phyloP scores from a whole-genome alignment of 129 eudicot species.

The Sambucus nigra region DNA sequence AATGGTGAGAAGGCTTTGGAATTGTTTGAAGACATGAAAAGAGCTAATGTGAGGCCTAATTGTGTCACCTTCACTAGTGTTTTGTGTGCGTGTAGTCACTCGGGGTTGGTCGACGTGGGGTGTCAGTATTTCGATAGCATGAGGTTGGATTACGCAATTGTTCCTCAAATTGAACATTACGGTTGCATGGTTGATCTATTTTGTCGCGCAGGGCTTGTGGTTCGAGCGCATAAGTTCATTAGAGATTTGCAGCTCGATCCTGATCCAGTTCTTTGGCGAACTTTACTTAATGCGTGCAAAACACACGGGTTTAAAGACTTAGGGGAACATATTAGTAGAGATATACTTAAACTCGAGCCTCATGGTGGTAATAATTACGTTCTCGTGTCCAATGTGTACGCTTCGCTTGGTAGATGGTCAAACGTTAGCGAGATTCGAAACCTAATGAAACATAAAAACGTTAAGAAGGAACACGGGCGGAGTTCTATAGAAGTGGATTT shows the following conservation, averaged over 20 bases:
- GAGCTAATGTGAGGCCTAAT: constrained; percentile 16
- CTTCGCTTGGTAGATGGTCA: constrained; percentile 14
- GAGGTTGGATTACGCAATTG: constrained; percentile 7
- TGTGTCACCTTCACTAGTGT: constrained; percentile 18
- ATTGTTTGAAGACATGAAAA: constrained; percentile 18
- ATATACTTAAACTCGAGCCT: constrained; percentile 15
- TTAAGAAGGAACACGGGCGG: constrained; percentile 19
- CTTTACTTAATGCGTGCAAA: constrained; percentile 12
- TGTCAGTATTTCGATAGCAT: constrained; percentile 8
- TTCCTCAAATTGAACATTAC: constrained; percentile 8
- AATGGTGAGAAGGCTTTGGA: constrained; percentile 20
- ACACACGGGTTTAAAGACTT: constrained; percentile 5
- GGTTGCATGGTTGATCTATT: constrained; percentile 20
- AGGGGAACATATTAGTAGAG: constrained; percentile 3
- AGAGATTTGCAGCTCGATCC: constrained; percentile 6
- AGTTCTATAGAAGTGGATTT: constrained; percentile 18
- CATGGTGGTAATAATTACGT: constrained; percentile 15
- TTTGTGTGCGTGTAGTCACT: constrained; percentile 14
- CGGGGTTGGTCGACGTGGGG: constrained; percentile 10
- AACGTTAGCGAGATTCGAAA: constrained; percentile 12
- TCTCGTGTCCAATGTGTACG: constrained; percentile 13
- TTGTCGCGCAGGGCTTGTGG: constrained; percentile 12
- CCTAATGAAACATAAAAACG: constrained; percentile 10
- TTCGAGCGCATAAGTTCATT: constrained; percentile 1
- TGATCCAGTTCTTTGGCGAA: constrained; percentile 15